Percentiles rank a stretch among this genome's conserved stretches.
Conservation (phyloP, 805 yeast species). For the Torulaspora franciscae region DNA sequence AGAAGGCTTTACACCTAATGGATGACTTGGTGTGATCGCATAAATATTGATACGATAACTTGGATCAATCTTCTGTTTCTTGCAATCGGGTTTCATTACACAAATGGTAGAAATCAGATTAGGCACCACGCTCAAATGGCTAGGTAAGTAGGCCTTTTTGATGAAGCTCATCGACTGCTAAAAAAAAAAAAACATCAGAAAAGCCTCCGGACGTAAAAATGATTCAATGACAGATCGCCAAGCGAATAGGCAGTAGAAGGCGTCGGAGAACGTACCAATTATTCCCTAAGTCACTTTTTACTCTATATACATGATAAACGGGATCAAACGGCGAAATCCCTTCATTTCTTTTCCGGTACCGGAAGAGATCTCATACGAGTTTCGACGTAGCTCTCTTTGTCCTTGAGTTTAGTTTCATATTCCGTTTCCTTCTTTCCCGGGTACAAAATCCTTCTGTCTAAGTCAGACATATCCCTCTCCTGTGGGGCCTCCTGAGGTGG, state of each 20-base stretch:
- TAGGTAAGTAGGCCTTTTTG: no score
- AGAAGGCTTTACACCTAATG: constrained; percentile 68
- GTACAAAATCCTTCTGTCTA: constrained; percentile 62
- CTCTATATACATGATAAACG: constrained; percentile 8
- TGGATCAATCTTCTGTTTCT: constrained; percentile 5
- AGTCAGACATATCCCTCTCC: constrained; percentile 42
- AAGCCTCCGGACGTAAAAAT: neutral
- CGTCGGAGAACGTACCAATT: neutral
- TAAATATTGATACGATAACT: constrained; percentile 12
- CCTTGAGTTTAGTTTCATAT: constrained; percentile 43
- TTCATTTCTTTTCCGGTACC: constrained; percentile 36
- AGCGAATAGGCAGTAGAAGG: no score
- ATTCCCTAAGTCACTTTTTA: neutral
- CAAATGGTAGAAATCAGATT: neutral
- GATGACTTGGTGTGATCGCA: constrained; percentile 48
- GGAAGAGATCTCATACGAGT: constrained; percentile 54
- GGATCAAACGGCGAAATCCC: neutral
- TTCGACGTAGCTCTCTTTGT: constrained; percentile 52
- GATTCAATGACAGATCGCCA: neutral
- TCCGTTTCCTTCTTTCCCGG: constrained; percentile 62
- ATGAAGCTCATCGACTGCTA: no score
- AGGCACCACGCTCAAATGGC: no score
- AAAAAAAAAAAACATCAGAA: neutral
- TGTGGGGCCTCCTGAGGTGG: constrained; percentile 27
- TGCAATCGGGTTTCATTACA: neutral